phyloP scores from a whole-genome alignment of 495 filamentous ascomycete species.

The Tuber aestivum region DNA sequence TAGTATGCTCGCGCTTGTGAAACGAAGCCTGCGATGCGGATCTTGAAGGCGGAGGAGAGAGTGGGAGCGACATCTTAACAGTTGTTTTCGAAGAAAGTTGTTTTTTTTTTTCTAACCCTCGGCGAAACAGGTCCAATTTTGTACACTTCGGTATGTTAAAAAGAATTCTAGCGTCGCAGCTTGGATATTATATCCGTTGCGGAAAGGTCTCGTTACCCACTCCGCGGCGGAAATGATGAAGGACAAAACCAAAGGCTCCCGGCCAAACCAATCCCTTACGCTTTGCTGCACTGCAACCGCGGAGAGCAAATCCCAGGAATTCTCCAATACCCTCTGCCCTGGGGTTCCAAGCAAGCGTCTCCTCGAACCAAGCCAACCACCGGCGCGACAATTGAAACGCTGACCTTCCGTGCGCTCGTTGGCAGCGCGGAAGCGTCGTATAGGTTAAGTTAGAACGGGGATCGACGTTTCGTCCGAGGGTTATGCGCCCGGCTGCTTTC shows the following conservation, averaged over 20 bases:
- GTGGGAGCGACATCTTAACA: conserved; percentile 21
- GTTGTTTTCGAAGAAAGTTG: not conserved
- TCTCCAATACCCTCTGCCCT: not conserved
- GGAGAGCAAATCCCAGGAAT: not conserved
- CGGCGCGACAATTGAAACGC: not conserved
- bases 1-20: conserved; percentile 12
- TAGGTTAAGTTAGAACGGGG: not conserved
- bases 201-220: not conserved
- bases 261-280: not conserved
- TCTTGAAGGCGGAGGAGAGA: conserved; percentile 25
- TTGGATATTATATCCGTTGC: not conserved
- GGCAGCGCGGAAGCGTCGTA: not conserved
- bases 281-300: not conserved
- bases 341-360: not conserved
- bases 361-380: not conserved
- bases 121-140: not conserved
- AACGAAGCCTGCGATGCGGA: conserved; percentile 24
- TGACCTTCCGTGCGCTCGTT: not conserved
- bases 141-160: not conserved
- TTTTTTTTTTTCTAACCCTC: not conserved
- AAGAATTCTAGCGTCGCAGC: not conserved
- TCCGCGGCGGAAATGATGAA: not conserved
- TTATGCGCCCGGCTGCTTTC: not conserved
- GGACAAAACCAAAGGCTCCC: not conserved
- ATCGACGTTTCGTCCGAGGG: not conserved